These are phyloP conservation scores for Rhodotorula sphaerocarpa DNA, from an alignment of 768 basidiomycete species.

Conservation along the genomic window DNA sequence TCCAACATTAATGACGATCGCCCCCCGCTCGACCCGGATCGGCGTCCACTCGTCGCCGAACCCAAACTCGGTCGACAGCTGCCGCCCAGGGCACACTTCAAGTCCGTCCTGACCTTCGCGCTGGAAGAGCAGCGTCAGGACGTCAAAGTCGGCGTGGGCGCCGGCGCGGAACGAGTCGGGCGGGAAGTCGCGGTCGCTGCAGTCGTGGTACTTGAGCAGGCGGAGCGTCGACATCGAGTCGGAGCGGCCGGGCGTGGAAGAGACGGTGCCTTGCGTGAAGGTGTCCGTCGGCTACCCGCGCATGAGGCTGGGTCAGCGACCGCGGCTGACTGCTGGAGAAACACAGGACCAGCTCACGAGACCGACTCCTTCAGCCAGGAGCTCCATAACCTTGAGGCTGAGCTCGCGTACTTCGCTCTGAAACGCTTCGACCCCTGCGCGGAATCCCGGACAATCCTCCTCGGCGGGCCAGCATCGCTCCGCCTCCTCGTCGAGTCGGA, in stretches of 20 bases:
- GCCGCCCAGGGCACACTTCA: constrained; percentile 40
- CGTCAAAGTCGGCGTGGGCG: constrained; percentile 40
- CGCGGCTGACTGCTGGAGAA: too few relatives aligned
- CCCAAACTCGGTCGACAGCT: constrained; percentile 39
- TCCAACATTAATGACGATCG: constrained; percentile 41
- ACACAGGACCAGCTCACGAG: constrained; percentile 6
- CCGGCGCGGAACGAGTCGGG: constrained; percentile 39
- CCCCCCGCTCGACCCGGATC: constrained; percentile 31
- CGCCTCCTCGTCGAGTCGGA: constrained; percentile 27
- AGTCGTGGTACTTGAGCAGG: constrained; percentile 39
- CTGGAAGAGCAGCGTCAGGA: constrained; percentile 41
- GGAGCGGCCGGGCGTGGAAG: constrained; percentile 24
- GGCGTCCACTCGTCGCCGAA: constrained; percentile 37
- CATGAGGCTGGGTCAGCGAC: not conserved
- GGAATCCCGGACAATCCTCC: constrained; percentile 33
- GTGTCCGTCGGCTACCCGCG: constrained; percentile 30
- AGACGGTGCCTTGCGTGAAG: constrained; percentile 37
- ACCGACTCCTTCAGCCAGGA: constrained; percentile 39
- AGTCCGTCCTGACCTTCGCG: constrained; percentile 39
- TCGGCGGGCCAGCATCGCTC: constrained; percentile 35
- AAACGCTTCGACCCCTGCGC: constrained; percentile 24
- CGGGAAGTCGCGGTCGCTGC: constrained; percentile 36
- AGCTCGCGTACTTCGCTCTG: constrained; percentile 35
- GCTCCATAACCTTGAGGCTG: constrained; percentile 37
- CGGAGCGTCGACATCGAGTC: constrained; percentile 38